Base-by-base conservation (phyloP, 2,329 filamentous ascomycete genomes). In the Raffaelea albimanens region DNA sequence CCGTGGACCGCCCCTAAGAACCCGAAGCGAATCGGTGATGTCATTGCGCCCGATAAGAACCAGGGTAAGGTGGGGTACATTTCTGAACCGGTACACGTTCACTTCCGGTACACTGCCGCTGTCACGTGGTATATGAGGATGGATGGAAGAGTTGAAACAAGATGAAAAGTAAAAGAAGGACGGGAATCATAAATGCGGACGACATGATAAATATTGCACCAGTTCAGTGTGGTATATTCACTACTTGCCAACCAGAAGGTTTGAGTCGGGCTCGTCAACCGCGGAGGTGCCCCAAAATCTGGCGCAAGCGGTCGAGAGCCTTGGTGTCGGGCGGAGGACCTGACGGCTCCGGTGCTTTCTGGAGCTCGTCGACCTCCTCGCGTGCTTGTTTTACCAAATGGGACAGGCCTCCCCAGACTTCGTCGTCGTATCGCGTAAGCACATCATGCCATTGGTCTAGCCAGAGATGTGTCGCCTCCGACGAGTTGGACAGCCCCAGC, bases 361-460 rank as follows among this genome's bases (percentile, higher is more conserved):
- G 58, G 21, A 71, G 59, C 22, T 66, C 59, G 43, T 73, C 64
- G 19, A 85, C 61, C 58, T 86, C 82, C 41, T 63, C 62, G 48
- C 66, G 67, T 4, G 82, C 82, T 51, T 76, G 70, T 44, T 69
- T 64, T 10, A 80, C 72, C 31, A 83, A 63, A 3, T 73, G 69
- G 25, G 70, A 63, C 19, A 85, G 60, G 48, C 77, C 78, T 19
- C 82, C 83, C 83, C 82, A 86, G 21, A 86, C 81, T 47, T 84
- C 76, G 57, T 85, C 79, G 0, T 71, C 72, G 54, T 83, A 83
- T 31, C 68, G 63, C 2, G 67, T 71, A 21, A 82, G 64, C 8
- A 81, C 75, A 39, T 68, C 66, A 31, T 69, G 67, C 78, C 78
- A 82, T 55, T 78, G 70, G 33, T 67, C 62, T 13, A 76, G 60